Base-by-base conservation (phyloP, 2,329 filamentous ascomycete genomes). In the Aspergillus quadrilineatus region DNA sequence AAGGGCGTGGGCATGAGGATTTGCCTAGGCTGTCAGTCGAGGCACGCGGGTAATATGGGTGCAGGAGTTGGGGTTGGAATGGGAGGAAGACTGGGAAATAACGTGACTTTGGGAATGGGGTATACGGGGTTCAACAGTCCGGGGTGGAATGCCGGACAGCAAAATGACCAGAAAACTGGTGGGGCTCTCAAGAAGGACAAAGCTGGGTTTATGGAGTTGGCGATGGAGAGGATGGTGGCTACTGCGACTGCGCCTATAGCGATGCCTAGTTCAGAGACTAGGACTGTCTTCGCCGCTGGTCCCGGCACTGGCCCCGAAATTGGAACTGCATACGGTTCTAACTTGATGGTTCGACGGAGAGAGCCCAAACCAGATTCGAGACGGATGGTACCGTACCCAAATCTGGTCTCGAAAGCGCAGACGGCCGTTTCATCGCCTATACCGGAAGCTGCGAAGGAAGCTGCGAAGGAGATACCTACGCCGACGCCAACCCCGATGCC, bases 1-100 rank as follows among this genome's bases (percentile, higher is more conserved):
- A 49, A 52, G 34, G 55, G 55, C 7, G 55, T 57, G 4, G 55
- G 55, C n/a, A 17, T 44, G 26, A 32, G 55, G 6, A 29, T 47
- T 14, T 56, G 54, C 28, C 4, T 4, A 1, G 37, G 1, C 9
- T 51, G 48, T 32, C 45, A 47, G 30, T 39, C 36, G 36, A 15
- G 2, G 14, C 15, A 39, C n/a, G 9, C 32, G 32, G 32, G 32
- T 12, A n/a, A 14, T 26, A 7, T 45, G 12, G 28, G 30, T 12
- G 26, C 26, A 26, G 28, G 44, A 14, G 14, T 22, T 28, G 44
- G 28, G 6, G 28, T 46, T 46, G 44, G 44, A 39, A 39, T 39
- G 36, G 36, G 36, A 6, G n/a, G 4, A n/a, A n/a, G 36, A 6
- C 12, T 39, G 36, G 36, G 36, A 14, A 15, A 39, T n/a, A 39